Conservation (phyloP, 1,284 basidiomycete species). For the Vanrija pseudolonga region DNA sequence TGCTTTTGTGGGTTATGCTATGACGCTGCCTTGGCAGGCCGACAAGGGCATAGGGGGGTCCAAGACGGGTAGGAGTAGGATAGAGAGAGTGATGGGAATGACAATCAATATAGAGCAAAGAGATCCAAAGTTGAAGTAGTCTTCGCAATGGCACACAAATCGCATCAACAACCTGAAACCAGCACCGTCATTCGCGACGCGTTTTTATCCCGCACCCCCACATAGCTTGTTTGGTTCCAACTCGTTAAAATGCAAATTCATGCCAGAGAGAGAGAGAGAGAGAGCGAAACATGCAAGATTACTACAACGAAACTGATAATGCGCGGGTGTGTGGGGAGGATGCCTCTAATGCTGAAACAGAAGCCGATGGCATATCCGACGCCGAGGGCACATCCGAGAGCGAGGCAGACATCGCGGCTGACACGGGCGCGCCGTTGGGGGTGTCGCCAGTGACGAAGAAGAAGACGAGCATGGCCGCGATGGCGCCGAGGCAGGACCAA, state of each 20-base stretch:
- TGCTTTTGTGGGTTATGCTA: not conserved
- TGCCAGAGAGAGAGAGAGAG: not conserved
- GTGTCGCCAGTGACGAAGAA: slow-evolving; percentile 9
- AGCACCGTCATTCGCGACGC: not conserved
- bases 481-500: not conserved
- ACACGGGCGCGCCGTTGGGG: no score
- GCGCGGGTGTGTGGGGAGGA: not conserved
- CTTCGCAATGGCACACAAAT: not conserved
- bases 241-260: not conserved
- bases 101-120: no score
- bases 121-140: no score
- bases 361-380: not conserved
- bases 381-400: not conserved
- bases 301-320: not conserved
- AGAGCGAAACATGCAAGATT: not conserved
- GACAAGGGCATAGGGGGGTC: not conserved
- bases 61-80: not conserved
- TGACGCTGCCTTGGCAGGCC: not conserved
- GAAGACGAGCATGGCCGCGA: slow-evolving; percentile 4
- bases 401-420: not conserved
- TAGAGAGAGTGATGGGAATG: not conserved
- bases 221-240: slow-evolving; percentile 1
- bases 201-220: not conserved
- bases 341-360: not conserved
- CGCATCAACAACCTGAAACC: not conserved